A percentile compares a stretch with the other conserved stretches of the same genome.
Evolutionary conservation across 2,329 filamentous ascomycete species (phyloP).

Genomic region (Alternaria triticimaculans): DNA sequence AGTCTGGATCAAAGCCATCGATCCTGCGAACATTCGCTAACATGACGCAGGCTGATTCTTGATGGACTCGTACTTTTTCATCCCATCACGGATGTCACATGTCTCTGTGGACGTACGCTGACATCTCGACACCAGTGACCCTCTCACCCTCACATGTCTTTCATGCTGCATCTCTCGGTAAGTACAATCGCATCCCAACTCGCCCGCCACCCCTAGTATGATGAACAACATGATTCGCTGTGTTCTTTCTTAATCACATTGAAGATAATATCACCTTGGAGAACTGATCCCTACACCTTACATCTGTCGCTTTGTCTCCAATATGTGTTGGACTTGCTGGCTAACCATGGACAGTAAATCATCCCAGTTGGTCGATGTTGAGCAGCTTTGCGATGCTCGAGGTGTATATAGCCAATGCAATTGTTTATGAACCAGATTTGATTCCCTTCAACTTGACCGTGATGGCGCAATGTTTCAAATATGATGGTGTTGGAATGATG

Average conservation of each 20-base stretch:
- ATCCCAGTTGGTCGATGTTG: background rate
- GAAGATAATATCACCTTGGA: slow-evolving; percentile 71
- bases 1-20: slow-evolving; percentile 13
- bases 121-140: slow-evolving; percentile 21
- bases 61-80: slow-evolving; percentile 40
- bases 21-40: slow-evolving; percentile 26
- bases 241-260: slow-evolving; percentile 69
- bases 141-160: background rate
- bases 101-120: slow-evolving; percentile 25
- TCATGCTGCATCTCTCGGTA: slow-evolving; percentile 17
- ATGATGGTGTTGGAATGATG: background rate
- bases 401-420: slow-evolving; percentile 10
- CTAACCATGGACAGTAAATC: slow-evolving; percentile 13
- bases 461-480: background rate
- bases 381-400: background rate
- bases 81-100: slow-evolving; percentile 14
- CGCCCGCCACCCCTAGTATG: slow-evolving; percentile 47
- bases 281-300: slow-evolving; percentile 59
- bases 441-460: background rate
- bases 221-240: slow-evolving; percentile 67
- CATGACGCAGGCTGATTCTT: slow-evolving; percentile 43
- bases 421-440: background rate
- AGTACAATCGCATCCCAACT: slow-evolving; percentile 8
- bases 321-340: slow-evolving; percentile 1
- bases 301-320: background rate